phyloP scores from a whole-genome alignment of 2,329 filamentous ascomycete genomes.

The Fusarium oxysporum region DNA sequence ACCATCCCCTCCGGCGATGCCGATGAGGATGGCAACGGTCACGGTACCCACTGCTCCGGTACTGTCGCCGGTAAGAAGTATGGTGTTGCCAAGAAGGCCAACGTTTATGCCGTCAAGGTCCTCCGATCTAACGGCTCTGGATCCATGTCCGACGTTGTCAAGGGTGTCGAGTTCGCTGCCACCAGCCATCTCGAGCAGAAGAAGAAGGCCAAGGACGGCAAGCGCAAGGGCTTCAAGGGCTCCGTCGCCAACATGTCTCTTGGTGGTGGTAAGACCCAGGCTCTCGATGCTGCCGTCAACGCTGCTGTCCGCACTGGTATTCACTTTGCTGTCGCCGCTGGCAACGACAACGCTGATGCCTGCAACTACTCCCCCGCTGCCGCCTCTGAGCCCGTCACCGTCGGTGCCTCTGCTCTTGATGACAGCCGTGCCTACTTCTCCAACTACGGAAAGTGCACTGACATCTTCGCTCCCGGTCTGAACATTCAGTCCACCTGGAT shows the following conservation, averaged over 20 bases:
- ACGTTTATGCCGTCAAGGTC: conserved; percentile 97
- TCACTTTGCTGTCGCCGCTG: conserved; percentile 97
- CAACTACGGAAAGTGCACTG: conserved; percentile 99
- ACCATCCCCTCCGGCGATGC: conserved; percentile 88
- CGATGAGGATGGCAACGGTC: conserved; percentile 95
- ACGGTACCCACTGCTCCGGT: conserved; percentile 99
- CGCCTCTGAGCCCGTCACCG: conserved; percentile 90
- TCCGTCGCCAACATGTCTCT: conserved; percentile 99
- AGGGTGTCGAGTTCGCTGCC: conserved; percentile 96
- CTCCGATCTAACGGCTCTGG: conserved; percentile 96
- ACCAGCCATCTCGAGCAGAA: conserved; percentile 81
- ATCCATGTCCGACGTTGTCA: conserved; percentile 98
- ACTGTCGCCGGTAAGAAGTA: conserved; percentile 99
- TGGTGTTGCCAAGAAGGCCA: conserved; percentile 99
- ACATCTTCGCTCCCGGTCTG: conserved; percentile 97
- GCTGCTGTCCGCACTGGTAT: conserved; percentile 91
- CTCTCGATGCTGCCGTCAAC: conserved; percentile 92
- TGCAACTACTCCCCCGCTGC: conserved; percentile 99
- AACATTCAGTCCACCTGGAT: conserved; percentile 99
- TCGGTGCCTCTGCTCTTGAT: conserved; percentile 91
- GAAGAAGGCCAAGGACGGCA: conserved; percentile 83
- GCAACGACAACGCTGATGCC: conserved; percentile 98
- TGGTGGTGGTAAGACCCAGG: conserved; percentile 94
- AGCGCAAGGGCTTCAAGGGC: conserved; percentile 98
- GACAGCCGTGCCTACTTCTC: conserved; percentile 99